phyloP scores from a whole-genome alignment of 257 asterid species.

The Capsicum rhomboideum region DNA sequence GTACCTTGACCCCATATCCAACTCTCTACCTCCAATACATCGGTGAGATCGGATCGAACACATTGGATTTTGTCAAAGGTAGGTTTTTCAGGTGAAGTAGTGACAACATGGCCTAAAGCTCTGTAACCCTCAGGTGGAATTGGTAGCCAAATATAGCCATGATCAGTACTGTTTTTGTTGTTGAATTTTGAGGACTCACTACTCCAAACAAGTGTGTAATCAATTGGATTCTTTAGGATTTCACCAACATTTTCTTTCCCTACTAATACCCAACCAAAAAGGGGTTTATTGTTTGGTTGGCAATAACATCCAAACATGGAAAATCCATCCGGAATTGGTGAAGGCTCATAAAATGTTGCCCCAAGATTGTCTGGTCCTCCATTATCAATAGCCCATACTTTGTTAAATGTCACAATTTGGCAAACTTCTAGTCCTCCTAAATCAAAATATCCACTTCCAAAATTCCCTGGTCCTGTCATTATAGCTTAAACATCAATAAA shows the following conservation, averaged over 20 bases:
- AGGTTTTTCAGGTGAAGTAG: constrained; percentile 61
- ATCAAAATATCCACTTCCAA: constrained; percentile 57
- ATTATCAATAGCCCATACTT: constrained; percentile 32
- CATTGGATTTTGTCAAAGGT: constrained; percentile 52
- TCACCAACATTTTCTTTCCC: constrained; percentile 47
- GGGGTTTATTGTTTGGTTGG: constrained; percentile 61
- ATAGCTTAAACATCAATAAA: not conserved
- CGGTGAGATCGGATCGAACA: constrained; percentile 57
- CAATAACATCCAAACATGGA: constrained; percentile 72
- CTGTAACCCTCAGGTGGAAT: constrained; percentile 61
- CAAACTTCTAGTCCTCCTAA: constrained; percentile 65
- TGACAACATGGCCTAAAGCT: constrained; percentile 58
- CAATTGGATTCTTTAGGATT: constrained; percentile 50
- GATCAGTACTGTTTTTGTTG: constrained; percentile 1
- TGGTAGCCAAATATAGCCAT: constrained; percentile 71
- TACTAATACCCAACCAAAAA: constrained; percentile 65
- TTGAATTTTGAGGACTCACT: constrained; percentile 6
- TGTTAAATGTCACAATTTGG: constrained; percentile 39
- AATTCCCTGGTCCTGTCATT: constrained; percentile 37
- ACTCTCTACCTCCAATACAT: constrained; percentile 36
- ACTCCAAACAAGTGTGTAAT: constrained; percentile 49
- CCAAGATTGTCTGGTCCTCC: constrained; percentile 61
- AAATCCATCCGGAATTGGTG: constrained; percentile 66
- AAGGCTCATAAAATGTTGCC: constrained; percentile 71
- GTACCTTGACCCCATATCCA: constrained; percentile 57